phyloP scores from a whole-genome alignment of 192 early-diverging fungal genomes.

The Thoreauomyces humboldtii region DNA sequence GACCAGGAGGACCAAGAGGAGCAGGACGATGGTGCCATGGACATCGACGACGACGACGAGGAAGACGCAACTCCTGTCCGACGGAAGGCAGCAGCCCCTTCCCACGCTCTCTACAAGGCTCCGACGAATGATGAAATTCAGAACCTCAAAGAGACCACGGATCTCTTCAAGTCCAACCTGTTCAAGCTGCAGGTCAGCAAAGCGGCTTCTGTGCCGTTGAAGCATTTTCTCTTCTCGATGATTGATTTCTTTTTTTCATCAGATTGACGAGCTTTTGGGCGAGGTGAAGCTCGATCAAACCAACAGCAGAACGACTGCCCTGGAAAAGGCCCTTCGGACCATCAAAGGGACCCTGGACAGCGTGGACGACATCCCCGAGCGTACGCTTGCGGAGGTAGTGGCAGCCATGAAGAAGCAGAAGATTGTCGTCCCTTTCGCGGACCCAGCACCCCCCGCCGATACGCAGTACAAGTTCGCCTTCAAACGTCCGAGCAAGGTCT shows the following conservation, averaged over 20 bases:
- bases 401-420: constrained; percentile 1
- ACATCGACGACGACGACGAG: constrained; percentile 34
- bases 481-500: constrained; percentile 67
- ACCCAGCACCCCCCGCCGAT: constrained; percentile 55
- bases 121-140: constrained; percentile 82
- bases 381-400: constrained; percentile 34
- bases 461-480: constrained; percentile 79
- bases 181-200: constrained; percentile 81
- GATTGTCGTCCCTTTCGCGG: constrained; percentile 72
- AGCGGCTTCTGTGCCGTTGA: too few species aligned
- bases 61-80: constrained; percentile 38
- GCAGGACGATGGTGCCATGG: constrained; percentile 27
- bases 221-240: too few species aligned
- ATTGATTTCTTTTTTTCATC: constrained; percentile 16
- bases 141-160: constrained; percentile 74
- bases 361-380: constrained; percentile 51
- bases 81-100: constrained; percentile 35
- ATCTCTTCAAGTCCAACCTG: constrained; percentile 86
- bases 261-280: constrained; percentile 71
- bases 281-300: constrained; percentile 65
- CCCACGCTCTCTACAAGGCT: constrained; percentile 22
- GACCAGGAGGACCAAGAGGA: constrained; percentile 45
- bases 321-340: constrained; percentile 65
- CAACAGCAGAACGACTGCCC: constrained; percentile 41
- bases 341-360: constrained; percentile 69